Conservation (phyloP, 805 yeast species). For the Myxozyma melibiosi region DNA sequence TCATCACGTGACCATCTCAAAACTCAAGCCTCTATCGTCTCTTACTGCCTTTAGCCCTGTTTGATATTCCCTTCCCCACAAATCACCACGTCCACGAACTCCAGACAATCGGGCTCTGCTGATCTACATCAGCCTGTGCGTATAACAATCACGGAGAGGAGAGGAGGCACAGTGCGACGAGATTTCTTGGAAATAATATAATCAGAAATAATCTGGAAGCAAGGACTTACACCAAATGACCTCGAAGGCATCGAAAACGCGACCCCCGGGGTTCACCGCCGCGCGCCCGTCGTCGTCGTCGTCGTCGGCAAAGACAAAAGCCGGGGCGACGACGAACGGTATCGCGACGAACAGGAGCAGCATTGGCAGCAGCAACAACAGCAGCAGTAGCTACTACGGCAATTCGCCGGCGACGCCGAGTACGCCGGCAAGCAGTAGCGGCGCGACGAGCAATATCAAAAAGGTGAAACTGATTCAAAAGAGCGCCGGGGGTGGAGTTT, state of each 20-base stretch:
- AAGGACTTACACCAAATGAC: constrained; percentile 14
- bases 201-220: no score
- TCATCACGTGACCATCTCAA: no score
- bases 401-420: constrained; percentile 8
- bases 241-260: constrained; percentile 31
- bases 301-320: neutral
- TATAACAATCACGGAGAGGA: no score
- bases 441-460: constrained; percentile 11
- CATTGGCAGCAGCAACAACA: no score
- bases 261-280: constrained; percentile 22
- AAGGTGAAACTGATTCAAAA: constrained; percentile 29
- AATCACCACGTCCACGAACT: no score
- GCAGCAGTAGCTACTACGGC: neutral
- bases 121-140: no score
- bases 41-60: no score
- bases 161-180: no score
- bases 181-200: no score
- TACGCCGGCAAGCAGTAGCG: neutral
- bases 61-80: no score
- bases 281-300: constrained; percentile 1
- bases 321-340: neutral
- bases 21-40: no score
- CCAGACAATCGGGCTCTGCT: no score
- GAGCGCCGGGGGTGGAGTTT: constrained; percentile 2
- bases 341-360: neutral